Conservation (phyloP, 1,284 basidiomycete genomes). For the Meira miltonrushii region DNA sequence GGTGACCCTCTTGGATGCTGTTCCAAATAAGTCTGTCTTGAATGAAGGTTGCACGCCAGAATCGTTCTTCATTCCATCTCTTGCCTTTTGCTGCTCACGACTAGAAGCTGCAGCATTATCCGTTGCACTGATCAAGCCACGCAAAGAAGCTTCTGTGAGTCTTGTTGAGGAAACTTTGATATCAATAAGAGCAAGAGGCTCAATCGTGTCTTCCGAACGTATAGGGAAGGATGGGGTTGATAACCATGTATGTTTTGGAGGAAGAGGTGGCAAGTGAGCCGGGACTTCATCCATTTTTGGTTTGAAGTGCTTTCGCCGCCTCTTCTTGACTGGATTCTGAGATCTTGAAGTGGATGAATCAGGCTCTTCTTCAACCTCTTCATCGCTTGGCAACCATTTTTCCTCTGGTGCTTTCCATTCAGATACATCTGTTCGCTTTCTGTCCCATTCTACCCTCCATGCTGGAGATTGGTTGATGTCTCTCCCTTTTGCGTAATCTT, state of each 20-base stretch:
- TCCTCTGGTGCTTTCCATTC: background rate
- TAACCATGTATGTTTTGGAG: slow-evolving; percentile 10
- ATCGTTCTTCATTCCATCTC: background rate
- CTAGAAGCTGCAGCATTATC: background rate
- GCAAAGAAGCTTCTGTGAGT: slow-evolving; percentile 3
- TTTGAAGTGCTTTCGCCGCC: background rate
- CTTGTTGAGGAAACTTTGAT: slow-evolving; percentile 1
- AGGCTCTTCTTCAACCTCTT: background rate
- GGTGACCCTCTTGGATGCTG: background rate
- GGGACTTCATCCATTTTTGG: slow-evolving; percentile 6
- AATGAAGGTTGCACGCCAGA: background rate
- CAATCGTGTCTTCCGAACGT: background rate
- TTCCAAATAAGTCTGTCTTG: background rate
- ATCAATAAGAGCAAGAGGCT: slow-evolving; percentile 5
- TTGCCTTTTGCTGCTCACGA: background rate
- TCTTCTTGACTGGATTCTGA: background rate
- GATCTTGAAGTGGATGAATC: background rate
- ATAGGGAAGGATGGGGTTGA: background rate
- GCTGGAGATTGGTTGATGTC: background rate
- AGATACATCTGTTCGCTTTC: background rate
- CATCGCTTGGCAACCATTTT: slow-evolving; percentile 2
- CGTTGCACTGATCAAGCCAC: slow-evolving; percentile 5
- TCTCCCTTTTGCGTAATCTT: background rate
- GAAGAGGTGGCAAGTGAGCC: slow-evolving; percentile 1
- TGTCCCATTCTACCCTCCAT: background rate